phyloP scores from a whole-genome alignment of 2,329 filamentous ascomycete species.

The Sporothrix curviconia region DNA sequence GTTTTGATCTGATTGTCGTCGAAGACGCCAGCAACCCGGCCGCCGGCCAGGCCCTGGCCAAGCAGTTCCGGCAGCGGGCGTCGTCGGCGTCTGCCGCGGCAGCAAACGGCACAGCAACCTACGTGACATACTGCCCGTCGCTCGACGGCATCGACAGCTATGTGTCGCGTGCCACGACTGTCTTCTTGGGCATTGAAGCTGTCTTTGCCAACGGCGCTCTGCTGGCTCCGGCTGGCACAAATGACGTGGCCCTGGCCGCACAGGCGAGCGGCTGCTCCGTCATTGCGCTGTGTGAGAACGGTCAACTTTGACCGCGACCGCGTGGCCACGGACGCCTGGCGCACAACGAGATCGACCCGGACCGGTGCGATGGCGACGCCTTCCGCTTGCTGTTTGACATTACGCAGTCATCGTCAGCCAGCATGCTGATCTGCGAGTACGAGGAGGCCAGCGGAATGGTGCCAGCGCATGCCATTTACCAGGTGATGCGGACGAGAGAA shows the following conservation, averaged over 20 bases:
- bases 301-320: conserved; percentile 86
- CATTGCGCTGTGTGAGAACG: conserved; percentile 83
- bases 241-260: conserved; percentile 77
- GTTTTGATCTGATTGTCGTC: conserved; percentile 77
- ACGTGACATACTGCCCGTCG: conserved; percentile 70
- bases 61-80: conserved; percentile 44
- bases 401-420: conserved; percentile 78
- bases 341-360: conserved; percentile 83
- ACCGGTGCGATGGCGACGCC: conserved; percentile 50
- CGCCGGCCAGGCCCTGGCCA: conserved; percentile 55
- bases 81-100: conserved; percentile 41
- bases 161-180: conserved; percentile 59
- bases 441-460: conserved; percentile 85
- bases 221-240: conserved; percentile 82
- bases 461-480: conserved; percentile 76
- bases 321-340: conserved; percentile 89
- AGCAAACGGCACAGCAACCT: conserved; percentile 49
- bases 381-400: conserved; percentile 81
- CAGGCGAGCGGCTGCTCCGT: conserved; percentile 70
- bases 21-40: conserved; percentile 57
- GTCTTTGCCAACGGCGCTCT: conserved; percentile 94
- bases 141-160: conserved; percentile 69
- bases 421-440: conserved; percentile 86
- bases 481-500: conserved; percentile 51
- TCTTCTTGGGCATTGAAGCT: conserved; percentile 81